Base-by-base conservation (phyloP, 2,329 filamentous ascomycete species). In the Domatiomyces globalis region DNA sequence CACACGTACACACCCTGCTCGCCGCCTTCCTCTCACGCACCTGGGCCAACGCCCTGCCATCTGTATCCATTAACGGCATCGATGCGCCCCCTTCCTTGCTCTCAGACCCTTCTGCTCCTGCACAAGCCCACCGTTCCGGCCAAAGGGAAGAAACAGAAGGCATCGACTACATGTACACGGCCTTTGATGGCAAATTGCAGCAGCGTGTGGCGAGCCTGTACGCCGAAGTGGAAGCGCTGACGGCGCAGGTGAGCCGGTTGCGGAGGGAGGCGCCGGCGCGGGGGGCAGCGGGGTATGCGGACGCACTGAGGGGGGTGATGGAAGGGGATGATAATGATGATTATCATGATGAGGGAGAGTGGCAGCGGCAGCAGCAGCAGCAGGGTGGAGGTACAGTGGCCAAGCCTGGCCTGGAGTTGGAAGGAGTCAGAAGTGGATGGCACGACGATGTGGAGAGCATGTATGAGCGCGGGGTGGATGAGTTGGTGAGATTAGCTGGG, bases 21-120 rank as follows among this genome's bases (percentile, higher is more conserved):
- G 52, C 56, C 54, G 46, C 72, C 62, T 74, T 71, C 57, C 72
- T 74, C 54, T 62, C 59, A 29, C 62, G 66, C 50, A 73, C 70
- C 29, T 72, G 71, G 63, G 63, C 63, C 36, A 63, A 66, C 22
- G 71, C 72, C 7, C 65, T 68, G 19, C 58, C 66, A 45, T 71
- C 67, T n/a, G 67, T 74, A 49, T 67, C 63, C 56, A 71, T 74
- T 56, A 74, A 74, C 54, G 72, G 72, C 1, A 62, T 74, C 25
- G 71, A 74, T 51, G 58, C 55, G 19, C 45, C 20, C 7, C 39
- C 0, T 57, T 58, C 7, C 48, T 29, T 36, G 46, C 18, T 19
- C 62, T 60, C 22, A 65, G 63, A 53, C 65, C 63, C 1, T 65
- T 62, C 52, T 62, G 59, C 27, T 65, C 60, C 5, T 39, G 3